These are phyloP conservation scores for Nematocida ausubeli DNA, from an alignment of 371 early-diverging fungal species.

Conservation along the genomic window DNA sequence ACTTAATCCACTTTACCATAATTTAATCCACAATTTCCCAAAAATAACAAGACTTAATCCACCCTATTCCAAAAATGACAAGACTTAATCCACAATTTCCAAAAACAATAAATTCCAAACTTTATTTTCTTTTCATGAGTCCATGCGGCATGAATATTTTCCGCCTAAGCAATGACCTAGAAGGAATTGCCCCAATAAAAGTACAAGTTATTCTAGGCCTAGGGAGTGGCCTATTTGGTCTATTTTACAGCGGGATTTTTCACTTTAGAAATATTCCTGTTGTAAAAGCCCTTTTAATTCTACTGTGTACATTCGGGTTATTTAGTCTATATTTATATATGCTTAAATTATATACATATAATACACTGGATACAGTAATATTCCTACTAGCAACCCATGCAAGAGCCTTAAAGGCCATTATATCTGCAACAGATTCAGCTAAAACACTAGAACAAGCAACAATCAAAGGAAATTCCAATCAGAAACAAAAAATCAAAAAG, in stretches of 20 bases:
- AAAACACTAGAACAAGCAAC: neutral
- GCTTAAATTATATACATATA: conserved; percentile 5
- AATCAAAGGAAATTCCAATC: neutral
- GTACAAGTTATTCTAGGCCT: conserved; percentile 5
- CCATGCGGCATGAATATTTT: neutral
- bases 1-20: no score
- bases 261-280: neutral
- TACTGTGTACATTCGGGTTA: neutral
- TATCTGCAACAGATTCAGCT: neutral
- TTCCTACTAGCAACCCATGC: conserved; percentile 21
- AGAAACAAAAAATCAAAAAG: neutral
- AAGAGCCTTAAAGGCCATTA: conserved; percentile 22
- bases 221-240: conserved; percentile 7
- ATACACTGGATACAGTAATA: neutral
- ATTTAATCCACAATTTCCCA: no score
- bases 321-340: conserved; percentile 5
- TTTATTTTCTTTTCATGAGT: conserved; percentile 20
- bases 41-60: no score
- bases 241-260: neutral
- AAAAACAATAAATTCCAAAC: no score
- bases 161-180: neutral
- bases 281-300: neutral
- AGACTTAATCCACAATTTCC: no score
- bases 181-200: conserved; percentile 9
- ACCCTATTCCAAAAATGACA: no score